These are phyloP conservation scores for Coemansia umbellata DNA, from an alignment of 192 early-diverging fungal species.

Conservation along the genomic window DNA sequence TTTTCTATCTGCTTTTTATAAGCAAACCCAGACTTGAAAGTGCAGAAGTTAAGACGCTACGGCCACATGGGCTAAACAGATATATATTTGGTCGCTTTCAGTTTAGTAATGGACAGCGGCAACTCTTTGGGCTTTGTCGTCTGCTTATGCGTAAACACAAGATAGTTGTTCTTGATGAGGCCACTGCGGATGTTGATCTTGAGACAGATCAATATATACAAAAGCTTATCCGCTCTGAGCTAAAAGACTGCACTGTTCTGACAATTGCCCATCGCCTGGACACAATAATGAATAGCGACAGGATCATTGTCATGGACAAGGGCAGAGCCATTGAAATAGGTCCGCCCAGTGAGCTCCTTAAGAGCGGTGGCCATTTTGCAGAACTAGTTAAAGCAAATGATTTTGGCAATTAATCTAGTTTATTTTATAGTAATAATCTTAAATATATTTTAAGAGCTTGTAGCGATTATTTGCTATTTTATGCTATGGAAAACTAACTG, in stretches of 20 bases:
- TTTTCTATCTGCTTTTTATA: background rate
- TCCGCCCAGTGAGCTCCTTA: constrained; percentile 55
- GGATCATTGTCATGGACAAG: constrained; percentile 68
- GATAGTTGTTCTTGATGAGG: constrained; percentile 65
- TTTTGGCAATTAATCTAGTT: too few species aligned
- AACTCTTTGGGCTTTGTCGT: constrained; percentile 61
- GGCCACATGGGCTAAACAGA: background rate
- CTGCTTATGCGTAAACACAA: constrained; percentile 53
- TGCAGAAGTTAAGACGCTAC: background rate
- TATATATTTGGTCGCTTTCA: constrained; percentile 1
- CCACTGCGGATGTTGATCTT: constrained; percentile 61
- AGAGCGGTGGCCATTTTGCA: constrained; percentile 26
- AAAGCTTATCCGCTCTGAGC: constrained; percentile 47
- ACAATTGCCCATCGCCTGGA: constrained; percentile 74
- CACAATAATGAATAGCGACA: constrained; percentile 63
- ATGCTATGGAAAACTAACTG: too few species aligned
- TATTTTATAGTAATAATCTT: too few species aligned
- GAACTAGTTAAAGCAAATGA: constrained; percentile 13
- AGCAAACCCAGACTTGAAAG: background rate
- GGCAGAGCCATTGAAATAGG: constrained; percentile 64
- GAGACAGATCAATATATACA: constrained; percentile 24
- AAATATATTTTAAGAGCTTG: too few species aligned
- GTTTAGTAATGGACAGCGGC: constrained; percentile 55
- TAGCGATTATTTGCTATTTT: too few species aligned
- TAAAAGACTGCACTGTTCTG: constrained; percentile 50